Evolutionary conservation across 2,329 filamentous ascomycete genomes (phyloP), one percentile per base, ranked within the genome.

Genomic region (Teratosphaeria destructans): DNA sequence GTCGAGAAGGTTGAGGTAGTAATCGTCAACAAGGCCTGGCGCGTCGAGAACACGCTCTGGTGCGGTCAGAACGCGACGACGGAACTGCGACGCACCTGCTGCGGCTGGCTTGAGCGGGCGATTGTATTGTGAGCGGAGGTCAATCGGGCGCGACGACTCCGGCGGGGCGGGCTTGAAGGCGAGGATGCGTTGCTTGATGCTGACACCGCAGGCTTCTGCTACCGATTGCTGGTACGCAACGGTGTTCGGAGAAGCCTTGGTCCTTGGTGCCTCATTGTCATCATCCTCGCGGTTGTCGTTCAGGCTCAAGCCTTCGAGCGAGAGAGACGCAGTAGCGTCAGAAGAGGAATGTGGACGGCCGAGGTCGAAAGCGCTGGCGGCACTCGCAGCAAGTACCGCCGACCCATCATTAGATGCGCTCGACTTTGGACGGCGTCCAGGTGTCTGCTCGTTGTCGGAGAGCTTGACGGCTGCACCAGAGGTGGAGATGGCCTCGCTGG

Each of bases 121-220:
- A 81, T 97, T 99, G 83, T 99, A 99, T 75, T 99, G 94, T 63
- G 94, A 90, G 61, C 94, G 88, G 63, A 99, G 86, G 73, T 99
- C 94, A 72, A 99, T 96, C 39, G 94, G 94, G 82, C 96, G 96
- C 37, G 92, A 96, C 6, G 94, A 97, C 79, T 97, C 94, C 3
- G 94, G 94, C n/a, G 94, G 85, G 2, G 93, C 91, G 58, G 94
- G 94, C 85, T 99, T 99, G 83, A 96, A 99, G 61, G 94, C 89
- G 57, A 99, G 87, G 68, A 99, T 99, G 63, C 94, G 89, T 59
- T 92, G 95, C 80, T 92, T 95, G 63, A 95, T 83, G 71, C 86
- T 93, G 63, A 99, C 90, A 60, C 92, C 94, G 73, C 93, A 97
- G 56, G 93, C 93, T 66, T 86, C 87, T 54, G 93, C 92, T 54